Evolutionary conservation across 345 rosid genomes (phyloP).

Genomic region (Citrus unshiu): DNA sequence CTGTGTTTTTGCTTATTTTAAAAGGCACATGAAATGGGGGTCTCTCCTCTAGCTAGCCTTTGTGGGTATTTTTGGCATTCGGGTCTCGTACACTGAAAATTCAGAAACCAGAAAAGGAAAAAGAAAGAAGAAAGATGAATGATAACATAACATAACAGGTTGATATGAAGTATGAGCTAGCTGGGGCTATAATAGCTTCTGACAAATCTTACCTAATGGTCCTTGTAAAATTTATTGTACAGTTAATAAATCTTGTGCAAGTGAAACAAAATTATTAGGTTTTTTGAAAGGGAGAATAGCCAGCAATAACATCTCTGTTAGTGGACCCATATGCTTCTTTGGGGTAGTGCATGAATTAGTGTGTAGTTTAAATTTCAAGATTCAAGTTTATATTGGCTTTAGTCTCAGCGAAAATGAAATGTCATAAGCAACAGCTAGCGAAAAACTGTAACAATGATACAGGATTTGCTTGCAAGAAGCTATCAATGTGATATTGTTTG

Average conservation of each 20-base stretch:
- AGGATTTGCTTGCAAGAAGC: conserved; percentile 6
- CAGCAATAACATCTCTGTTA: conserved; percentile 10
- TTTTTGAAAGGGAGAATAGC: not conserved
- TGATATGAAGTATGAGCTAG: not conserved
- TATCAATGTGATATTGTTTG: conserved; percentile 14
- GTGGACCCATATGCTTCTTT: conserved; percentile 21
- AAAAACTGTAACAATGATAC: conserved; percentile 1
- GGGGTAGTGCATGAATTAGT: not conserved
- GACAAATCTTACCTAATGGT: conserved; percentile 12
- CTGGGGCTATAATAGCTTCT: conserved; percentile 1
- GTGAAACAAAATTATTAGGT: conserved; percentile 4
- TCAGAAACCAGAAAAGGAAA: not conserved
- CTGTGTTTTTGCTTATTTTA: not conserved
- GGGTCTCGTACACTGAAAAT: not conserved
- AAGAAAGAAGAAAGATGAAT: not conserved
- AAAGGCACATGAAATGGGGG: not conserved
- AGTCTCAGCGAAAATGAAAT: conserved; percentile 17
- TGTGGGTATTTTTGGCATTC: not conserved
- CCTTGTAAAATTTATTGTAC: not conserved
- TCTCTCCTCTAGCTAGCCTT: not conserved
- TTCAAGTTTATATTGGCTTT: not conserved
- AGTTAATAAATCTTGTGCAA: not conserved
- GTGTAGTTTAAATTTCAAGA: not conserved
- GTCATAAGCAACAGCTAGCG: conserved; percentile 30
- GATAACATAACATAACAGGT: not conserved